Percentiles rank a stretch among this genome's conserved stretches.
These are phyloP conservation scores for Begonia masoniana DNA, from an alignment of 306 rosid species.

Conservation along the genomic window DNA sequence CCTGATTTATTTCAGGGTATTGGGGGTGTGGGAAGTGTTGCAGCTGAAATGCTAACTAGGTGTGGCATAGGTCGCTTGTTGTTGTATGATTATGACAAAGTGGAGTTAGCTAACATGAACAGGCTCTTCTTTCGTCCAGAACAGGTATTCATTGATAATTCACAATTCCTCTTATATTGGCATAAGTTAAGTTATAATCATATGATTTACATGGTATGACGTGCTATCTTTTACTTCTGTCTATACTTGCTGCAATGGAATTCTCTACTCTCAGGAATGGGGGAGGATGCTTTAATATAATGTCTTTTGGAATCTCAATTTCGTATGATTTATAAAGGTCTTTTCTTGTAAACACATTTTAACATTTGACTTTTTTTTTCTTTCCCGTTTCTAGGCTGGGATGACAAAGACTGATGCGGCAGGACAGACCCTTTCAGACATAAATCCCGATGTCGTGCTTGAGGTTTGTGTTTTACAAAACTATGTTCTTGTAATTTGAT, in stretches of 20 bases:
- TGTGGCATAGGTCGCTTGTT: constrained; percentile 96
- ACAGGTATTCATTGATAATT: constrained; percentile 36
- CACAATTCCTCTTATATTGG: constrained; percentile 2
- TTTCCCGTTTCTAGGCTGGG: constrained; percentile 12
- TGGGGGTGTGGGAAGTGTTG: constrained; percentile 98
- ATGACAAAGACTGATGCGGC: constrained; percentile 97
- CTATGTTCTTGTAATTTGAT: no score
- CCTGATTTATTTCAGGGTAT: constrained; percentile 42
- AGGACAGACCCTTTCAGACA: constrained; percentile 81
- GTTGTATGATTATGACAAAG: constrained; percentile 95
- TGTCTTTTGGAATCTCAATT: no score
- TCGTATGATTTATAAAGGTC: no score
- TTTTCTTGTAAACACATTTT: no score
- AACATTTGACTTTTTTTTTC: no score
- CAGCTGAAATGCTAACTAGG: constrained; percentile 96
- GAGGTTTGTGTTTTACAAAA: constrained; percentile 33
- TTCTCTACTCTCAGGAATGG: no score
- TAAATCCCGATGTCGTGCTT: constrained; percentile 89
- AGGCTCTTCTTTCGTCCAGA: constrained; percentile 96
- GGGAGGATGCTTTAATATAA: no score
- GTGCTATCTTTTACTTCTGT: no score
- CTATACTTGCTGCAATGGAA: no score
- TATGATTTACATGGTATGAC: no score
- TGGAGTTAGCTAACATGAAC: constrained; percentile 98
- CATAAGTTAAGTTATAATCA: no score